These are phyloP conservation scores for Kazachstania bromeliacearum DNA, from an alignment of 805 yeast genomes.

Conservation along the genomic window DNA sequence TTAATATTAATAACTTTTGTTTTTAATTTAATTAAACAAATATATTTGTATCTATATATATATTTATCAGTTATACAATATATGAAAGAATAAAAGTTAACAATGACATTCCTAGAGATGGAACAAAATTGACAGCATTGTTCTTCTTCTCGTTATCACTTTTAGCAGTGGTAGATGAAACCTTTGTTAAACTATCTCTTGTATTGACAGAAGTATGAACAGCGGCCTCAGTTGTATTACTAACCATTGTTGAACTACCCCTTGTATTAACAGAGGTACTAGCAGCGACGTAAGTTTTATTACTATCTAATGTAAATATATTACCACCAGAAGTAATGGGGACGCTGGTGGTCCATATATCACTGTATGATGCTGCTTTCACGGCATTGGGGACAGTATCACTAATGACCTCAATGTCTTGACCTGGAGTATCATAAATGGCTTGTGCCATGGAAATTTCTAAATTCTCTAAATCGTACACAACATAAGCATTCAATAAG, in stretches of 20 bases:
- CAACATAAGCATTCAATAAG: slow-evolving; percentile 45
- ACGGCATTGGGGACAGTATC: slow-evolving; percentile 42
- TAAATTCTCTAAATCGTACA: slow-evolving; percentile 42
- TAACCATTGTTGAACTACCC: no score
- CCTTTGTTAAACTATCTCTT: no score
- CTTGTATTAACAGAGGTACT: no score
- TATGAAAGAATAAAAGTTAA: not conserved
- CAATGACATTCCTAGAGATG: not conserved
- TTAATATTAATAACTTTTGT: no score
- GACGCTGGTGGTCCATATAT: slow-evolving; percentile 30
- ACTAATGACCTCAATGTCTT: slow-evolving; percentile 38
- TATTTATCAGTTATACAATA: no score
- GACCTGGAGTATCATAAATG: slow-evolving; percentile 20
- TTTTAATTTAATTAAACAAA: no score
- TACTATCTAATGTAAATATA: slow-evolving; percentile 11
- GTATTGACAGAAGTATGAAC: no score
- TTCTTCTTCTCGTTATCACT: not conserved
- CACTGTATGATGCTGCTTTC: slow-evolving; percentile 36
- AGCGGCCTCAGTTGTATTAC: no score
- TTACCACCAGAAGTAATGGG: slow-evolving; percentile 18
- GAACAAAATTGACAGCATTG: not conserved
- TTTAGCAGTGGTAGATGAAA: not conserved
- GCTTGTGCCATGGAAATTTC: slow-evolving; percentile 42
- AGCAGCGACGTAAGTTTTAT: no score
- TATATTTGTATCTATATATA: no score